A percentile compares a stretch with the other conserved stretches of the same genome.
phyloP scores from a whole-genome alignment of 345 rosid species.

The Brassica rapa region DNA sequence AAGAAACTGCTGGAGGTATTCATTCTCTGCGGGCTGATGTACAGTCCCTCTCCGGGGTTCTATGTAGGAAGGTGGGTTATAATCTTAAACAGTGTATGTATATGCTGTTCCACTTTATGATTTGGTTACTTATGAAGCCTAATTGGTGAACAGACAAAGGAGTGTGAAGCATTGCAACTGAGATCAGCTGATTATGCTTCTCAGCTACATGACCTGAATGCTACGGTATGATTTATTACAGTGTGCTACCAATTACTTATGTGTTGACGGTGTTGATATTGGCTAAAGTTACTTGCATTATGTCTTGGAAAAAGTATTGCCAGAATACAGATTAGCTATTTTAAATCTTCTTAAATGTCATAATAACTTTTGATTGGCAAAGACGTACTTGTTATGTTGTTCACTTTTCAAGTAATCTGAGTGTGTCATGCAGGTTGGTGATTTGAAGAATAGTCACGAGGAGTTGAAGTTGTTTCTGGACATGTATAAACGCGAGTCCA shows the following conservation, averaged over 20 bases:
- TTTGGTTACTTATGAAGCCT: conserved; percentile 24
- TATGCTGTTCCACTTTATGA: conserved; percentile 19
- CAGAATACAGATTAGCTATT: not conserved
- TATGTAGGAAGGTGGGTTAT: conserved; percentile 71
- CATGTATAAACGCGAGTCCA: conserved; percentile 81
- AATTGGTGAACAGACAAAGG: conserved; percentile 60
- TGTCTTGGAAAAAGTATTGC: not conserved
- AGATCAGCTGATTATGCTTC: conserved; percentile 62
- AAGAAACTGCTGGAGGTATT: conserved; percentile 74
- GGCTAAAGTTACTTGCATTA: not conserved
- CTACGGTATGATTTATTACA: conserved; percentile 58
- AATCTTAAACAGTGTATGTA: conserved; percentile 5
- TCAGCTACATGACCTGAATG: conserved; percentile 63
- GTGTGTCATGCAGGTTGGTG: conserved; percentile 62
- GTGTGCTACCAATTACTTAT: conserved; percentile 10
- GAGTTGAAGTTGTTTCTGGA: conserved; percentile 86
- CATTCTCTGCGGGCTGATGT: conserved; percentile 81
- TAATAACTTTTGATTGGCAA: not conserved
- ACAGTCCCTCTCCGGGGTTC: conserved; percentile 66
- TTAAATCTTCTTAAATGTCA: not conserved
- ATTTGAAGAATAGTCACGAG: conserved; percentile 58
- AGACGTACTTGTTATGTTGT: conserved; percentile 12
- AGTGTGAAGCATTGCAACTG: conserved; percentile 57
- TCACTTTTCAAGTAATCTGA: conserved; percentile 19
- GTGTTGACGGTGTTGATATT: conserved; percentile 13